A percentile compares a stretch with the other conserved stretches of the same genome.
Conservation (phyloP, 2,329 filamentous ascomycete species). For the Epichloe aotearoae region DNA sequence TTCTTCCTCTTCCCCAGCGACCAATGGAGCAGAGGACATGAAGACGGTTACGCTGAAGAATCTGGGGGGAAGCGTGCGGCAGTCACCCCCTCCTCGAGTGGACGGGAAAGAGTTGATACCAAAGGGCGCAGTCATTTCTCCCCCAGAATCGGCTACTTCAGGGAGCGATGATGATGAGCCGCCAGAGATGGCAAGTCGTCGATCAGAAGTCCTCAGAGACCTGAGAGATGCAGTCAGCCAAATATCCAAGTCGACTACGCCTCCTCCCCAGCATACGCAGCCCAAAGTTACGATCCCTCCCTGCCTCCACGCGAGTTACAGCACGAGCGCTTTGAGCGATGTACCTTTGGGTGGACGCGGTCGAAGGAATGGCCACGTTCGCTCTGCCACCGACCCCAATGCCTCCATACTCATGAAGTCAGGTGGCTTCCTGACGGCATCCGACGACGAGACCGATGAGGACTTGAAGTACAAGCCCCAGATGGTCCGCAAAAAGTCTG, state of each 20-base stretch:
- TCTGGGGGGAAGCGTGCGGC: conserved; percentile 47
- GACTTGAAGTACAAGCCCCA: conserved; percentile 57
- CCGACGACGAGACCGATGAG: conserved; percentile 52
- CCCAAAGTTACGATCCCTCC: conserved; percentile 8
- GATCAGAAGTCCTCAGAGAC: conserved; percentile 45
- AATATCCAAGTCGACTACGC: conserved; percentile 39
- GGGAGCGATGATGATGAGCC: conserved; percentile 73
- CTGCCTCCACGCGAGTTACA: conserved; percentile 32
- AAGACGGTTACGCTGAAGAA: conserved; percentile 30
- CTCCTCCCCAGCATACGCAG: conserved; percentile 39
- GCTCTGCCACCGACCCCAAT: conserved; percentile 43
- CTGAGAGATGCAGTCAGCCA: conserved; percentile 72
- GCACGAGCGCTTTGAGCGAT: conserved; percentile 30
- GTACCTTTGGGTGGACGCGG: conserved; percentile 25
- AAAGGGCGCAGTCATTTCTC: conserved; percentile 74
- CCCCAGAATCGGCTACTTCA: conserved; percentile 75
- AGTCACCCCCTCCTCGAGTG: conserved; percentile 72
- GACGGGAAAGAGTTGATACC: conserved; percentile 56
- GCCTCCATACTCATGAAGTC: conserved; percentile 31
- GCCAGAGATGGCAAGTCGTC: conserved; percentile 31
- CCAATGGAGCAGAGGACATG: conserved; percentile 12
- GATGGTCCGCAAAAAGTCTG: conserved; percentile 96
- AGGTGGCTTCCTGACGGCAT: conserved; percentile 36
- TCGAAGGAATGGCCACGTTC: conserved; percentile 31
- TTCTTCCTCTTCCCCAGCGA: conserved; percentile 15